Evolutionary conservation across 2,329 filamentous ascomycete species (phyloP), one percentile per base, ranked within the genome.

Genomic region (Albifimbria verrucaria): DNA sequence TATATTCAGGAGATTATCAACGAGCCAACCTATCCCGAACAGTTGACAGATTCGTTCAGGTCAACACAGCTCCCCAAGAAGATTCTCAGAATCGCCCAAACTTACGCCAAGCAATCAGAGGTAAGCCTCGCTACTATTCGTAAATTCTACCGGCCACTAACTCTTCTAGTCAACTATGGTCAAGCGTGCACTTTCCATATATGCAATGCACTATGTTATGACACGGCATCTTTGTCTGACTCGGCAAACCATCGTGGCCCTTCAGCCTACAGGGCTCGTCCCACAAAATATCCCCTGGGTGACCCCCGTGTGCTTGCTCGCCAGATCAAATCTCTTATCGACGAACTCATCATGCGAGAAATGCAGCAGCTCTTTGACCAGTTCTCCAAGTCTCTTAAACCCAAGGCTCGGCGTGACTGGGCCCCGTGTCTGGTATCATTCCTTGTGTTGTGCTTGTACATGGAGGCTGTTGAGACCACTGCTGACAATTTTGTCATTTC

Each of bases 121-220:
- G 76, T 77, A 61, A 66, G 72, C 62, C 32, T 47, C 45, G 39
- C 5, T 52, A 45, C n/a, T 24, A 55, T 25, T 50, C 46, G 53
- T 50, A 52, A 50, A 55, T 46, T 23, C 51, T 48, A 49, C 54
- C 4, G 47, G 56, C 55, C 44, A 59, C 50, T 57, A 45, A 36
- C 43, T 41, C 32, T 20, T 45, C 4, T 36, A 79, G 67, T 76
- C 75, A 1, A 54, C 71, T 10, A 79, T 83, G 61, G 80, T 82
- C 44, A 77, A 76, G 62, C 72, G 74, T 39, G 79, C 80, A 1
- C 70, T 84, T 20, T 73, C 73, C 36, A 77, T 83, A 48, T 81
- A 82, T 64, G 76, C 76, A 43, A 80, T 80, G 72, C 78, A 84
- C 61, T 83, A 81, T 62, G 70, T 82, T 55, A 76, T 83, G 68